Conservation (phyloP, 2,329 filamentous ascomycete genomes). For the Rosellinia necatrix region DNA sequence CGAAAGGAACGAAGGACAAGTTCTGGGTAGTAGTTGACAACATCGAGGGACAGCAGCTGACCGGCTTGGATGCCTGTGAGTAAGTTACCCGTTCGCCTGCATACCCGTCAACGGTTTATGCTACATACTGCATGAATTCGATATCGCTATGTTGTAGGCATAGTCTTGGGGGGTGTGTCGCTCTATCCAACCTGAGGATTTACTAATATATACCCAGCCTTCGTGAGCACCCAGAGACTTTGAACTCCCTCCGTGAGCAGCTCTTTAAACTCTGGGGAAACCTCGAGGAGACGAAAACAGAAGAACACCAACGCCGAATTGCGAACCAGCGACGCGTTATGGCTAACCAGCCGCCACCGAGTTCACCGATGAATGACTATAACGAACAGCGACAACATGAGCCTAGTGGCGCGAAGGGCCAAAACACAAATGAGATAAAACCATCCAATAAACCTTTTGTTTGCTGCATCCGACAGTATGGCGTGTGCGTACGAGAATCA, state of each 20-base stretch:
- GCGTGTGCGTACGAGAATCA: slow-evolving; percentile 52
- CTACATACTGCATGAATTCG: not conserved
- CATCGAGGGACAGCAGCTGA: slow-evolving; percentile 53
- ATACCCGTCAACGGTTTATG: not conserved
- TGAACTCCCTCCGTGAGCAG: slow-evolving; percentile 66
- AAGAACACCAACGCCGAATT: slow-evolving; percentile 37
- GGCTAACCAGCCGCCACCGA: slow-evolving; percentile 42
- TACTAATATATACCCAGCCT: slow-evolving; percentile 51
- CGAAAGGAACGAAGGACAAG: slow-evolving; percentile 47
- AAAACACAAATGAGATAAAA: not conserved
- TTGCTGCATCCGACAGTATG: slow-evolving; percentile 75
- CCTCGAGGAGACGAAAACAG: slow-evolving; percentile 70
- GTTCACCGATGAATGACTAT: slow-evolving; percentile 41
- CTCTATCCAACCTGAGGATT: not conserved
- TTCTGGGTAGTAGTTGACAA: slow-evolving; percentile 74
- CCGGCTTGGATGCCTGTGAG: slow-evolving; percentile 54
- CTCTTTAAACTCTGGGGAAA: slow-evolving; percentile 86
- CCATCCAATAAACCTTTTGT: slow-evolving; percentile 64
- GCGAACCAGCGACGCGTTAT: slow-evolving; percentile 34
- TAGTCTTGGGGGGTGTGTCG: not conserved
- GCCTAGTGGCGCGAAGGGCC: not conserved
- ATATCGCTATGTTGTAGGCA: not conserved
- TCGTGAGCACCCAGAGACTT: slow-evolving; percentile 50
- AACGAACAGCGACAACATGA: slow-evolving; percentile 10
- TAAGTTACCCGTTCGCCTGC: slow-evolving; percentile 27